These are phyloP conservation scores for Sherardia arvensis DNA, from an alignment of 257 asterid genomes.

Conservation along the genomic window DNA sequence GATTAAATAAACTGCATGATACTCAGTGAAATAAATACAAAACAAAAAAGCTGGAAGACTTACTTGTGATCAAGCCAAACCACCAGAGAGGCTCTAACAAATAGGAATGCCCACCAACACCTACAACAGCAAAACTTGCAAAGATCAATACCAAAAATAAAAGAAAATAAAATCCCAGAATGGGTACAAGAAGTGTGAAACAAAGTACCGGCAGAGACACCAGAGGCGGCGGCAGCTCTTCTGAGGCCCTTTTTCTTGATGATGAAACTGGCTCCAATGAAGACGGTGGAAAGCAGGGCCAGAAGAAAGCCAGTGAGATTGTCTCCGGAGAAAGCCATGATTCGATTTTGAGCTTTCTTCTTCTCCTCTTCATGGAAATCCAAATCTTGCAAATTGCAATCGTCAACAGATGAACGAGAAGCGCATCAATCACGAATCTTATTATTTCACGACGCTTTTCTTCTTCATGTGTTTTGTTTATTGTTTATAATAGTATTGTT, in stretches of 20 bases:
- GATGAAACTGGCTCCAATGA: conserved; percentile 72
- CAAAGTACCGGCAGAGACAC: conserved; percentile 62
- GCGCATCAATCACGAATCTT: conserved; percentile 1
- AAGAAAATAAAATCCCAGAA: neutral
- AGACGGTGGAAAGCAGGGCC: conserved; percentile 66
- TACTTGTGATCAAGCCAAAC: conserved; percentile 83
- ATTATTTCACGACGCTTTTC: neutral
- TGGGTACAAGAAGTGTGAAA: neutral
- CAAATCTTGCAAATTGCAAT: conserved; percentile 3
- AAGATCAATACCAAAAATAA: neutral
- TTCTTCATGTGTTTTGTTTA: neutral
- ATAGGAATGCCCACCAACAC: conserved; percentile 76
- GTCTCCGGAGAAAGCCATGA: conserved; percentile 45
- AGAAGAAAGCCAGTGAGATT: conserved; percentile 53
- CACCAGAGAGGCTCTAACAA: conserved; percentile 89
- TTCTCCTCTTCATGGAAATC: conserved; percentile 10
- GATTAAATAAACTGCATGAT: neutral
- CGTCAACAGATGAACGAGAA: conserved; percentile 1
- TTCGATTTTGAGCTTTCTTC: conserved; percentile 3
- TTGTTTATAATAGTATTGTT: neutral
- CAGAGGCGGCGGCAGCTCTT: conserved; percentile 70
- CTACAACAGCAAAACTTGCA: conserved; percentile 22
- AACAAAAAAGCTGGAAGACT: conserved; percentile 14
- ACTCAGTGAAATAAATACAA: neutral
- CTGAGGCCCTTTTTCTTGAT: conserved; percentile 79